Evolutionary conservation across 2,329 filamentous ascomycete species (phyloP).

Genomic region (Trichoderma cornu-damae): DNA sequence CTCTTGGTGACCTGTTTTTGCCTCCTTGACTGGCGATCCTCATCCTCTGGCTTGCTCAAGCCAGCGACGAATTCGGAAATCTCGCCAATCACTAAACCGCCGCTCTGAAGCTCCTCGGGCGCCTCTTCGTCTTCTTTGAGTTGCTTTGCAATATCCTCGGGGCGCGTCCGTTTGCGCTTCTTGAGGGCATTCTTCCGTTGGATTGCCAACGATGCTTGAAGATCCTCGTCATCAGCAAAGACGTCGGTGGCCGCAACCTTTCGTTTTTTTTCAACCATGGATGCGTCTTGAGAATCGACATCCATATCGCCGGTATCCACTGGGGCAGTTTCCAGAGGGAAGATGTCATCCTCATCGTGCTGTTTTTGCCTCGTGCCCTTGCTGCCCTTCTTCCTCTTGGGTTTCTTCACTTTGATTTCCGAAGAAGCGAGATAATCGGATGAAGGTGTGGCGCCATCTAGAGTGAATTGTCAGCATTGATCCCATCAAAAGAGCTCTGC

Average conservation of each 20-base stretch:
- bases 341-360: slow-evolving; percentile 58
- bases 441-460: slow-evolving; percentile 35
- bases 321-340: slow-evolving; percentile 38
- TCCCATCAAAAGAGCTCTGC: neutral
- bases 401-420: slow-evolving; percentile 88
- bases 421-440: slow-evolving; percentile 88
- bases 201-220: slow-evolving; percentile 79
- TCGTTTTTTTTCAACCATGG: slow-evolving; percentile 56
- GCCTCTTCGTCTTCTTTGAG: slow-evolving; percentile 57
- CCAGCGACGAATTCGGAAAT: slow-evolving; percentile 92
- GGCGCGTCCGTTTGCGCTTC: slow-evolving; percentile 80
- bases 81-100: slow-evolving; percentile 86
- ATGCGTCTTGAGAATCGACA: slow-evolving; percentile 55
- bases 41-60: slow-evolving; percentile 61
- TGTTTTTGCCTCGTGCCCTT: slow-evolving; percentile 68
- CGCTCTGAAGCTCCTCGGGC: slow-evolving; percentile 34
- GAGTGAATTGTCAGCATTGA: neutral
- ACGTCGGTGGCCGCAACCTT: slow-evolving; percentile 60
- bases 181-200: slow-evolving; percentile 81
- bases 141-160: slow-evolving; percentile 81
- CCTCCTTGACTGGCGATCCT: slow-evolving; percentile 50
- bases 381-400: slow-evolving; percentile 90
- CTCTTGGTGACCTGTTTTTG: slow-evolving; percentile 33
- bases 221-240: slow-evolving; percentile 85
- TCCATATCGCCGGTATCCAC: slow-evolving; percentile 62